Evolutionary conservation across 1,284 basidiomycete species (phyloP).

Genomic region (Thelephora terrestris): DNA sequence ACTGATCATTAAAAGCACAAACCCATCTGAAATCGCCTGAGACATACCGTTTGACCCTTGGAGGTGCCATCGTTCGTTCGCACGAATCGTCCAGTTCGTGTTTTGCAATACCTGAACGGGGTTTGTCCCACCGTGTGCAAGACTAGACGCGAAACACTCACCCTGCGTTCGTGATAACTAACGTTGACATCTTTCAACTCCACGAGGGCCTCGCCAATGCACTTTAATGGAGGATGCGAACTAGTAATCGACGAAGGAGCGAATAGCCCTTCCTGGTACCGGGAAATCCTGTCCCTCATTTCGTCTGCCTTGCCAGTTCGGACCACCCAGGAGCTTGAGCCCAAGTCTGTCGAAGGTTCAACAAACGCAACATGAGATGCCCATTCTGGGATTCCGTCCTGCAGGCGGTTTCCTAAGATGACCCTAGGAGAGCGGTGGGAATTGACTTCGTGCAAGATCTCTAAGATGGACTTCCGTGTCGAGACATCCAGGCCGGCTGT

Average conservation of each 20-base stretch:
- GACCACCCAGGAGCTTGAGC: slow-evolving; percentile 25
- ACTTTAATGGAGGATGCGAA: neutral
- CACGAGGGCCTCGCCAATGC: slow-evolving; percentile 34
- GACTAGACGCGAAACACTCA: slow-evolving; percentile 16
- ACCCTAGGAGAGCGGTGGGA: slow-evolving; percentile 33
- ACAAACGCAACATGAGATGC: slow-evolving; percentile 69
- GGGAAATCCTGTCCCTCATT: slow-evolving; percentile 18
- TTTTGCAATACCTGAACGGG: slow-evolving; percentile 54
- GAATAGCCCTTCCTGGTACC: slow-evolving; percentile 1
- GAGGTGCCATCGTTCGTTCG: slow-evolving; percentile 79
- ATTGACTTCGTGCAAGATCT: slow-evolving; percentile 51
- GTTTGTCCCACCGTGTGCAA: neutral
- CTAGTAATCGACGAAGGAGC: neutral
- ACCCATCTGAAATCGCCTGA: slow-evolving; percentile 8
- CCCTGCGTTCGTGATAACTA: slow-evolving; percentile 57
- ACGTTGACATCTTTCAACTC: slow-evolving; percentile 63
- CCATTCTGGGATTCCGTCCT: slow-evolving; percentile 78
- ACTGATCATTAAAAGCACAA: neutral
- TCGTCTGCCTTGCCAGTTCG: slow-evolving; percentile 34
- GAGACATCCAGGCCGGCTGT: slow-evolving; percentile 66
- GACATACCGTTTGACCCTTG: slow-evolving; percentile 71
- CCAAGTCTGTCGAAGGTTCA: neutral
- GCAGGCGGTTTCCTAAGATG: slow-evolving; percentile 71
- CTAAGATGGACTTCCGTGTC: slow-evolving; percentile 46
- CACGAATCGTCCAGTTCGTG: slow-evolving; percentile 57